Conservation (phyloP, 371 early-diverging fungal genomes). For the Circinella minor region DNA sequence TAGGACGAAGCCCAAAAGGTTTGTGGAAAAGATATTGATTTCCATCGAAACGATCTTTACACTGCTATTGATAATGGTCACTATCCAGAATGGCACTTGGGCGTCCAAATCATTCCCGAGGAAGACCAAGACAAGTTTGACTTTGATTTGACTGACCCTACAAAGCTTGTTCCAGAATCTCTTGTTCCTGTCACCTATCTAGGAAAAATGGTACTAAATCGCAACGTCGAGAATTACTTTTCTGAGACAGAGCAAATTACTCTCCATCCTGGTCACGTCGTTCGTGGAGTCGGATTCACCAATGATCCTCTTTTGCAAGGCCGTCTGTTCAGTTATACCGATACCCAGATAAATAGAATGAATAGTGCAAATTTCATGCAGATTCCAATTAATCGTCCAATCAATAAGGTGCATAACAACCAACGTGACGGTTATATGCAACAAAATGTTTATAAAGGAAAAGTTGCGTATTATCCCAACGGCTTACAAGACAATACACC, state of each 20-base stretch:
- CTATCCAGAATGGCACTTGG: slow-evolving; percentile 57
- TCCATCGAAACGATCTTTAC: slow-evolving; percentile 52
- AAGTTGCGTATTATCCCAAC: slow-evolving; percentile 41
- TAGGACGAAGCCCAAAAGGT: slow-evolving; percentile 56
- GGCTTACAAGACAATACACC: slow-evolving; percentile 39
- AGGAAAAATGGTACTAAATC: slow-evolving; percentile 57
- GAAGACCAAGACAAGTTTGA: slow-evolving; percentile 47
- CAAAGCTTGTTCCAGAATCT: slow-evolving; percentile 61
- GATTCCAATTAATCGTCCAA: slow-evolving; percentile 58
- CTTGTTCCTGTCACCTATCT: slow-evolving; percentile 46
- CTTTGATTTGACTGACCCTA: slow-evolving; percentile 56
- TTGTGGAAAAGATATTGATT: slow-evolving; percentile 56
- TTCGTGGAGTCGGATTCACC: slow-evolving; percentile 57
- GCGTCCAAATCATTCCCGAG: slow-evolving; percentile 53
- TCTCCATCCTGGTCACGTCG: slow-evolving; percentile 42
- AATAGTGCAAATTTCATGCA: slow-evolving; percentile 53
- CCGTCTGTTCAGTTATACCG: slow-evolving; percentile 55
- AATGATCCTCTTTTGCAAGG: slow-evolving; percentile 59
- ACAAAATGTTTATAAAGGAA: slow-evolving; percentile 31
- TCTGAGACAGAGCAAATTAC: slow-evolving; percentile 62
- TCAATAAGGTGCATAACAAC: slow-evolving; percentile 51
- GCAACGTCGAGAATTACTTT: slow-evolving; percentile 60
- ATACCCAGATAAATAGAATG: slow-evolving; percentile 58
- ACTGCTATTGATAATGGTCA: slow-evolving; percentile 49
- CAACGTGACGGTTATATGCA: slow-evolving; percentile 58